Evolutionary conservation across 495 filamentous ascomycete species (phyloP).

Genomic region (Astrocystis sublimbata): DNA sequence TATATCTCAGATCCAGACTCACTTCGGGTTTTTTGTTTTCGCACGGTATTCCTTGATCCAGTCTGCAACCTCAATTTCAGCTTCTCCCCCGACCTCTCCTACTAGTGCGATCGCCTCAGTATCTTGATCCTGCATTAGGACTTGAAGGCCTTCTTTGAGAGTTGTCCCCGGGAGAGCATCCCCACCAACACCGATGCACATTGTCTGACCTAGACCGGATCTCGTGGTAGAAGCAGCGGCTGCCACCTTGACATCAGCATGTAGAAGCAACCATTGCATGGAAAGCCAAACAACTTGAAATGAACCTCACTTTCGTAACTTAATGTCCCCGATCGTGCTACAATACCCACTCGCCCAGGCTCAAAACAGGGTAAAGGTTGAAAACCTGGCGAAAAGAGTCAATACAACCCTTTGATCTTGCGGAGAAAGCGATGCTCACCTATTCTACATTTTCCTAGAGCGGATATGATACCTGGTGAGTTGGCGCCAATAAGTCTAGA

Average conservation of each 20-base stretch:
- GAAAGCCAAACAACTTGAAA: neutral
- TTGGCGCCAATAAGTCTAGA: conserved; percentile 84
- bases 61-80: conserved; percentile 78
- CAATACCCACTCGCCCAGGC: conserved; percentile 75
- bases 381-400: conserved; percentile 53
- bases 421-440: conserved; percentile 34
- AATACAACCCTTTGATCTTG: neutral
- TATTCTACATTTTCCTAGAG: conserved; percentile 77
- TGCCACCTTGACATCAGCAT: conserved; percentile 9
- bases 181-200: conserved; percentile 86
- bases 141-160: conserved; percentile 71
- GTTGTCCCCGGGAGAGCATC: conserved; percentile 82
- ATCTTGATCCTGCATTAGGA: conserved; percentile 72
- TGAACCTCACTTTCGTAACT: conserved; percentile 64
- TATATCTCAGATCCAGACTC: conserved; percentile 38
- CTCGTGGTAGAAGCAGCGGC: conserved; percentile 80
- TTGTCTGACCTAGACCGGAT: conserved; percentile 80
- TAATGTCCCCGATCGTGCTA: conserved; percentile 85
- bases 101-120: conserved; percentile 82
- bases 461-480: conserved; percentile 84
- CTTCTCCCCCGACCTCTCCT: conserved; percentile 83
- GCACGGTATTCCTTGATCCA: conserved; percentile 72
- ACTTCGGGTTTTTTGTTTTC: conserved; percentile 66
- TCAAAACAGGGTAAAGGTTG: conserved; percentile 77
- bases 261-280: neutral